Conservation (phyloP, 768 basidiomycete species). For the Russula vinacea region DNA sequence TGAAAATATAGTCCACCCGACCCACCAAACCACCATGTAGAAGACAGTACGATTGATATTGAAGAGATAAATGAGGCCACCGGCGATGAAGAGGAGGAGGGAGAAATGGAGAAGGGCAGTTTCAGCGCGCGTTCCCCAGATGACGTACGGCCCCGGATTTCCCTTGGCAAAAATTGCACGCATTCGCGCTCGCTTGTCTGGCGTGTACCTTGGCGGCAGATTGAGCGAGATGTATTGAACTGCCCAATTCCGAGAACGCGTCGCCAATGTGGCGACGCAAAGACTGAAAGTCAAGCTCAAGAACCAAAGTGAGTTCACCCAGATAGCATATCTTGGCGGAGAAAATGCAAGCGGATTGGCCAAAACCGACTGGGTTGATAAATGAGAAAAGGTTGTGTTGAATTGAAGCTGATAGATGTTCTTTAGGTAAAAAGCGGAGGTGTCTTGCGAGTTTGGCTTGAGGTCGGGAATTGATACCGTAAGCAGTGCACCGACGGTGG, state of each 20-base stretch:
- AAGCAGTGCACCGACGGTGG: constrained; percentile 12
- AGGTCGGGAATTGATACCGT: constrained; percentile 2
- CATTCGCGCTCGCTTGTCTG: constrained; percentile 12
- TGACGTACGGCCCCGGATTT: not conserved
- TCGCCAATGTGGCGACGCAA: not conserved
- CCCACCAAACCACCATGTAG: not conserved
- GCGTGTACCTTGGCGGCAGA: constrained; percentile 1
- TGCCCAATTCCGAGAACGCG: constrained; percentile 3
- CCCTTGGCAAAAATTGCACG: constrained; percentile 1
- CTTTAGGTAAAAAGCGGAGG: not conserved
- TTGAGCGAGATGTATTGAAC: constrained; percentile 2
- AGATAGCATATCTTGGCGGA: constrained; percentile 8
- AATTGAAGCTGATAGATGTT: not conserved
- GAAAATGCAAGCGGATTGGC: not conserved
- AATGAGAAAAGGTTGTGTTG: not conserved
- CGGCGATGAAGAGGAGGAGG: not conserved
- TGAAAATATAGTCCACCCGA: no score
- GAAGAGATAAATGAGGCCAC: not conserved
- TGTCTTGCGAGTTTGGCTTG: constrained; percentile 3
- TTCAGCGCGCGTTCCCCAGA: not conserved
- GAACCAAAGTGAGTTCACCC: constrained; percentile 18
- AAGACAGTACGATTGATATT: not conserved
- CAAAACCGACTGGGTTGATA: not conserved
- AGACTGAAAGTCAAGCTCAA: constrained; percentile 9
- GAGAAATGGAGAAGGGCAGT: not conserved